Evolutionary conservation across 805 yeast species (phyloP).

Genomic region (Candida khao-thaluensis): DNA sequence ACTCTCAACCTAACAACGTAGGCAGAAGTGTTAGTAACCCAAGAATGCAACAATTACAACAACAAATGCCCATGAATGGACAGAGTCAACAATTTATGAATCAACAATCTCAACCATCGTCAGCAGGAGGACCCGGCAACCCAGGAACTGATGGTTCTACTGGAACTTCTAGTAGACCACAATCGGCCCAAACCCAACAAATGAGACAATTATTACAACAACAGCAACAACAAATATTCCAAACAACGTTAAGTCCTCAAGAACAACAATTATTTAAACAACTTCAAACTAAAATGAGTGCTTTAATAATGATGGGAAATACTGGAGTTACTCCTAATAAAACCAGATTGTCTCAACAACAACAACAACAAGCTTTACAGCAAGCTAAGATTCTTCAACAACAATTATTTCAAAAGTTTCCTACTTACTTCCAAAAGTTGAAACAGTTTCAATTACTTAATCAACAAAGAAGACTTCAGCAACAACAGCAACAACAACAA

Average conservation of each 20-base stretch:
- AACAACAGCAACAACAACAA: constrained; percentile 15
- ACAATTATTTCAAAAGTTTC: constrained; percentile 36
- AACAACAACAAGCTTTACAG: constrained; percentile 44
- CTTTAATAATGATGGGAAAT: constrained; percentile 43
- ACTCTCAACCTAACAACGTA: constrained; percentile 18
- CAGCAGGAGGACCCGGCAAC: constrained; percentile 1
- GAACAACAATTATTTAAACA: constrained; percentile 44
- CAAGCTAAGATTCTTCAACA: constrained; percentile 41
- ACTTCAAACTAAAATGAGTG: constrained; percentile 37
- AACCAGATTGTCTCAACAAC: constrained; percentile 40
- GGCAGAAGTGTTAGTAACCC: constrained; percentile 15
- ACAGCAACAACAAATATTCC: constrained; percentile 48
- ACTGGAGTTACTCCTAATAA: constrained; percentile 45
- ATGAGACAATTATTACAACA: constrained; percentile 26
- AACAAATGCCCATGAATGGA: constrained; percentile 14
- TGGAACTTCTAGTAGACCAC: constrained; percentile 14
- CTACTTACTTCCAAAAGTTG: constrained; percentile 36
- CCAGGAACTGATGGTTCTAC: constrained; percentile 1
- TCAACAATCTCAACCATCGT: constrained; percentile 9
- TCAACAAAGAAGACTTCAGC: constrained; percentile 21
- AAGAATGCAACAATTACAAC: constrained; percentile 19
- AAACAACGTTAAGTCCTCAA: constrained; percentile 37
- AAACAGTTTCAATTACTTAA: constrained; percentile 33
- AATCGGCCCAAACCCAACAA: constrained; percentile 21
- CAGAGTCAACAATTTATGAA: constrained; percentile 4